These are phyloP conservation scores for Diaporthe ampelina DNA, from an alignment of 2,329 filamentous ascomycete species.

Conservation along the genomic window DNA sequence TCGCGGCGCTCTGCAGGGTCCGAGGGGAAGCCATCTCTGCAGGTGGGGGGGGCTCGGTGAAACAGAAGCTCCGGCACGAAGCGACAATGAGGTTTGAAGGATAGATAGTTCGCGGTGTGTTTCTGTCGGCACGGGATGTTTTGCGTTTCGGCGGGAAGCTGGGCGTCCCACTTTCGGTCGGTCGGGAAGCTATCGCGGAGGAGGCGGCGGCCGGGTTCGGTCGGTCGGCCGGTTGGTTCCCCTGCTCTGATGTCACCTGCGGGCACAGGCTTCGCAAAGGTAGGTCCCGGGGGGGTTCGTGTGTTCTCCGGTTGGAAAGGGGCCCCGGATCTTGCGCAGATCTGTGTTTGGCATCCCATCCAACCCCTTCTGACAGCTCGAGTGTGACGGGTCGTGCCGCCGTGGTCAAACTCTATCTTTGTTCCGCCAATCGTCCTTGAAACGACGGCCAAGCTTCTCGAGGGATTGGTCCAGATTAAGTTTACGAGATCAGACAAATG, in stretches of 20 bases:
- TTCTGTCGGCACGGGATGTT: too few species aligned
- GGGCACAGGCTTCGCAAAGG: constrained; percentile 24
- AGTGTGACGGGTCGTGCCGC: constrained; percentile 20
- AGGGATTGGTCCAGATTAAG: constrained; percentile 17
- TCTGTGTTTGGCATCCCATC: constrained; percentile 14
- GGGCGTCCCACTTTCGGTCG: not conserved
- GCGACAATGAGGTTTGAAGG: too few species aligned
- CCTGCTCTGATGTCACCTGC: constrained; percentile 26
- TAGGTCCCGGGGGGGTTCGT: not conserved
- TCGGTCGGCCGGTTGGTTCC: not conserved
- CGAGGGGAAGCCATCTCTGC: constrained; percentile 38
- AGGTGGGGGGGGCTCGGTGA: not conserved
- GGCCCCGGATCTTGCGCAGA: constrained; percentile 11
- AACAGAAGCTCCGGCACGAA: not conserved
- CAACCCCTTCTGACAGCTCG: constrained; percentile 3
- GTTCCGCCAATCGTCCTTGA: constrained; percentile 7
- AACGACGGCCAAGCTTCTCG: constrained; percentile 6
- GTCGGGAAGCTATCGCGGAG: constrained; percentile 6
- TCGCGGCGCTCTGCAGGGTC: constrained; percentile 20
- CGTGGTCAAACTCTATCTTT: constrained; percentile 15
- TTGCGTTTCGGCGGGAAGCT: not conserved
- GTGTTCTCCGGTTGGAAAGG: not conserved
- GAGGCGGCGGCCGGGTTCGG: not conserved
- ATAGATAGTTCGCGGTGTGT: not conserved
- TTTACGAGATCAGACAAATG: constrained; percentile 21